These are phyloP conservation scores for Sonneratia caseolaris DNA, from an alignment of 345 rosid species.

Conservation along the genomic window DNA sequence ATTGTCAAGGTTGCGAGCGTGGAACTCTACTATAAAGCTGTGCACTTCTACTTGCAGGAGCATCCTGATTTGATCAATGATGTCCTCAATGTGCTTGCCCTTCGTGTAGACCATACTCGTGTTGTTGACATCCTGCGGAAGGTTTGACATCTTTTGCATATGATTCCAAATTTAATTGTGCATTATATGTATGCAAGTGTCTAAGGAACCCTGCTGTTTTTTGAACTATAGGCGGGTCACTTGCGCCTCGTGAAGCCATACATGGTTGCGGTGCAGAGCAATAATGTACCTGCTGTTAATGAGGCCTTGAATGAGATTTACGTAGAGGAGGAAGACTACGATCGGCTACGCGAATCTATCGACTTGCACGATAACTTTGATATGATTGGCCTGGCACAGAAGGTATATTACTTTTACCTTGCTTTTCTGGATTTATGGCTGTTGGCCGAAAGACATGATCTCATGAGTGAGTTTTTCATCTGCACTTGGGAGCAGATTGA, in stretches of 20 bases:
- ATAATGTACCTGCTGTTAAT: slow-evolving; percentile 42
- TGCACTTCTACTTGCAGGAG: slow-evolving; percentile 95
- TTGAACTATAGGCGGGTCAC: slow-evolving; percentile 34
- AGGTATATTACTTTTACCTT: slow-evolving; percentile 17
- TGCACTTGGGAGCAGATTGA: slow-evolving; percentile 50
- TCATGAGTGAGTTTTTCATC: background rate
- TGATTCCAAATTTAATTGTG: background rate
- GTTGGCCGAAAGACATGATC: background rate
- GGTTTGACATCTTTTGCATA: slow-evolving; percentile 26
- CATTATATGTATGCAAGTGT: background rate
- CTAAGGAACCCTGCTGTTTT: background rate
- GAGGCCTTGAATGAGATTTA: slow-evolving; percentile 47
- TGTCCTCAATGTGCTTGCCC: slow-evolving; percentile 87
- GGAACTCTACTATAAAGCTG: slow-evolving; percentile 92
- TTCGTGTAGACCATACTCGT: slow-evolving; percentile 89
- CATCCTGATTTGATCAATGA: slow-evolving; percentile 94
- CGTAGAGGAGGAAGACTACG: slow-evolving; percentile 47
- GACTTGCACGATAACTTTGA: slow-evolving; percentile 50
- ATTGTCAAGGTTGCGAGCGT: slow-evolving; percentile 91
- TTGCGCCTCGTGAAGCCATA: slow-evolving; percentile 45
- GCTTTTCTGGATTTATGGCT: background rate
- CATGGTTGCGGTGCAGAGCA: slow-evolving; percentile 52
- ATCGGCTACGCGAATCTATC: slow-evolving; percentile 39
- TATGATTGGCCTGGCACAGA: slow-evolving; percentile 50
- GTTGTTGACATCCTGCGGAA: slow-evolving; percentile 97